Base-by-base conservation (phyloP, 169 alveolate species). In the Cryptosporidium sp. region DNA sequence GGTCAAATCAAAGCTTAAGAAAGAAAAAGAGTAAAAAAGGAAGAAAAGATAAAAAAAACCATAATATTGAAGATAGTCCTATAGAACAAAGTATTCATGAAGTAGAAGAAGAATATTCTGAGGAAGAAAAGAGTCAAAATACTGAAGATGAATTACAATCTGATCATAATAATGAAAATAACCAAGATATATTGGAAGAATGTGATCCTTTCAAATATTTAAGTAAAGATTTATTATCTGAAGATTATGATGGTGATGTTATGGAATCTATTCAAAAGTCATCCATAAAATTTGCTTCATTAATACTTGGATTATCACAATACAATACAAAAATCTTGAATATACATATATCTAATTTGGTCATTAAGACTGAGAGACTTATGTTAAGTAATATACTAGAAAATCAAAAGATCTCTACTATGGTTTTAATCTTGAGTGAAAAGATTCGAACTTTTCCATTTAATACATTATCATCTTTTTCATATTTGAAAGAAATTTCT, bases 231-330 rank as follows among this genome's bases (percentile, higher is more conserved):
- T 18, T 80, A 14, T 39, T 80, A 26, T n/a, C 65, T 23, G 89
- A 80, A 12, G 89, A 80, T 12, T 60, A 62, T 31, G 65, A 65
- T 2, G 80, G 68, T 1, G 89, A 80, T 44, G 12, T 80, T 4
- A 62, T 80, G 89, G 89, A 80, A 1, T 70, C 89, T 16, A 42
- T 80, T n/a, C 89, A 80, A 48, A 80, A 80, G 52, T 80, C 89
- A 9, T 60, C 89, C 1, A 23, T 80, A 31, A 80, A 44, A 62
- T 45, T 42, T 31, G 53, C 35, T 10, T 42, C 69, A 12, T 42
- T 80, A 18, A 10, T 80, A 12, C 51, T 80, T 37, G 44, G 75
- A n/a, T 39, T 62, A 44, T 12, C 89, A 45, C 75, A 80, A 29
- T 80, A 80, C n/a, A 80, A 62, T 42, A 29, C 60, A 12, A 60